Conservation (phyloP, 805 yeast species). For the Diddensiella santjacobensis region DNA sequence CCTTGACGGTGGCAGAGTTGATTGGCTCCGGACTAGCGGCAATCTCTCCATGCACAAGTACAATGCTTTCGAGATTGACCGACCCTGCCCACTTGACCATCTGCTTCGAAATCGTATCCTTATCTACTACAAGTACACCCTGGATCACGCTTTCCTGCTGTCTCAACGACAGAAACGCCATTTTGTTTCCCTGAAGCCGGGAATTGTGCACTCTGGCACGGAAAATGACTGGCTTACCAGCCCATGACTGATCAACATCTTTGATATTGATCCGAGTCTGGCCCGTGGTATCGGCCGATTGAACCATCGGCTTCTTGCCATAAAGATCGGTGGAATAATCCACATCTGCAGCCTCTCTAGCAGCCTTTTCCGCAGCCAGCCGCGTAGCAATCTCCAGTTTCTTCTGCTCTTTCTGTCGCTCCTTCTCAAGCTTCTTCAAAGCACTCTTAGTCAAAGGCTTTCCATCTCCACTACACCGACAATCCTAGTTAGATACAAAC, state of each 20-base stretch:
- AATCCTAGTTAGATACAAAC: too few species aligned
- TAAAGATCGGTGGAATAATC: constrained; percentile 86
- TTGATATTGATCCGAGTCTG: constrained; percentile 56
- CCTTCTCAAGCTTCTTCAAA: constrained; percentile 74
- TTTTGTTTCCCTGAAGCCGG: constrained; percentile 93
- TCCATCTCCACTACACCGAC: constrained; percentile 56
- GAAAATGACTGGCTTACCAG: constrained; percentile 74
- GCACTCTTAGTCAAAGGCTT: constrained; percentile 91
- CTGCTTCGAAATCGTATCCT: constrained; percentile 74
- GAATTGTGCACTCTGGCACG: constrained; percentile 93
- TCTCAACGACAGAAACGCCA: constrained; percentile 86
- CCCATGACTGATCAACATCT: constrained; percentile 51
- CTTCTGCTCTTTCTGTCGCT: constrained; percentile 41
- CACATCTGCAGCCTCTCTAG: constrained; percentile 66
- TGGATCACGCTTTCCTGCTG: constrained; percentile 83
- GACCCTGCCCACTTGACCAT: constrained; percentile 95
- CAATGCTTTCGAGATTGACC: constrained; percentile 84
- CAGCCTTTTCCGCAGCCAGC: constrained; percentile 81
- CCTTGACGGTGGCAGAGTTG: constrained; percentile 88
- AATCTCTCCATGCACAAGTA: constrained; percentile 81
- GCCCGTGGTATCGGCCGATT: constrained; percentile 68
- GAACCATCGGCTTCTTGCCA: constrained; percentile 85
- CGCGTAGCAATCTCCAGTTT: constrained; percentile 91
- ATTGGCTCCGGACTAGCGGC: constrained; percentile 80
- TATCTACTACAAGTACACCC: constrained; percentile 72